A percentile compares a stretch with the other conserved stretches of the same genome.
These are phyloP conservation scores for Datisca glomerata DNA, from an alignment of 306 rosid genomes.

Conservation along the genomic window DNA sequence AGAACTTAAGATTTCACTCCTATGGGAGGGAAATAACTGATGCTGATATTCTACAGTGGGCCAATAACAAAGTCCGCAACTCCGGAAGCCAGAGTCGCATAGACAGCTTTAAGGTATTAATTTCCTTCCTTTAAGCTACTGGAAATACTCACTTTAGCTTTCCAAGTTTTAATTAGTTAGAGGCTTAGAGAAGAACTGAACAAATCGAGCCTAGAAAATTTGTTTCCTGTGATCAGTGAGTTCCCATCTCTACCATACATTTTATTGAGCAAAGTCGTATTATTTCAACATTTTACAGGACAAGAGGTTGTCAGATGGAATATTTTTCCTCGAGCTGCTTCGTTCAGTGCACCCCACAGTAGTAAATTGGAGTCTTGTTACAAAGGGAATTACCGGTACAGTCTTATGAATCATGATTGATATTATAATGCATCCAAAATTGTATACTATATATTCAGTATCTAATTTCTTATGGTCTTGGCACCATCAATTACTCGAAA, in stretches of 20 bases:
- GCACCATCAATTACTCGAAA: no score
- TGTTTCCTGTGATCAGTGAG: background rate
- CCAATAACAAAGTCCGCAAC: constrained; percentile 65
- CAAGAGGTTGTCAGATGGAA: constrained; percentile 71
- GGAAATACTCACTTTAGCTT: background rate
- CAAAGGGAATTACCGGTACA: constrained; percentile 78
- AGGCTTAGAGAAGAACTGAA: background rate
- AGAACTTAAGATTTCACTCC: constrained; percentile 87
- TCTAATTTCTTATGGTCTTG: background rate
- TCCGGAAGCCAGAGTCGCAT: constrained; percentile 67
- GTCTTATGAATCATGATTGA: constrained; percentile 4
- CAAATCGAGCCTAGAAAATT: background rate
- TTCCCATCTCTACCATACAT: constrained; percentile 1
- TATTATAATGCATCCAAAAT: background rate
- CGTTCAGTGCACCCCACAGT: constrained; percentile 82
- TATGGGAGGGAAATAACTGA: constrained; percentile 84
- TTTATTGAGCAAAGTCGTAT: constrained; percentile 9
- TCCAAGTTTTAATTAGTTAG: background rate
- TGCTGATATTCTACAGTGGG: constrained; percentile 91
- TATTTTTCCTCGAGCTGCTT: constrained; percentile 90
- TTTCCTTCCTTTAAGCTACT: background rate
- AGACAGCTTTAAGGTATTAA: constrained; percentile 69
- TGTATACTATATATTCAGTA: background rate
- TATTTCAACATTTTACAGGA: no score
- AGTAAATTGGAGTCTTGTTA: constrained; percentile 89